Conservation (phyloP, 305 asterid genomes). For the Withania somnifera region DNA sequence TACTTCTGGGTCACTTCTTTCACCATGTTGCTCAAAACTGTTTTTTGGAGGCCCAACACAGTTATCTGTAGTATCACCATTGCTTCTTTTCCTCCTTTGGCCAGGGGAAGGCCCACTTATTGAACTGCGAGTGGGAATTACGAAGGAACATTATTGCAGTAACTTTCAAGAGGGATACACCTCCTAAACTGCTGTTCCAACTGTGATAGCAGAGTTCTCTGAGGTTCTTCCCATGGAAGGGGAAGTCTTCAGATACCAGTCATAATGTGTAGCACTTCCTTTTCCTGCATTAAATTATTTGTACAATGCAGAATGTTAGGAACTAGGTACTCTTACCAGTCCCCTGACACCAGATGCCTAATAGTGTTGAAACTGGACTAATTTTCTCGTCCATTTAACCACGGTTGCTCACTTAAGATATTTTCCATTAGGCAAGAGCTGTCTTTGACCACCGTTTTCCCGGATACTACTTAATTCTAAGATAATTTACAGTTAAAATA, state of each 20-base stretch:
- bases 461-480: not conserved
- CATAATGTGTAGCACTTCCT: not conserved
- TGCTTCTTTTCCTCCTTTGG: not conserved
- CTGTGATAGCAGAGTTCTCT: not conserved
- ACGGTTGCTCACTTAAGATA: not conserved
- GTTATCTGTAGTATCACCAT: not conserved
- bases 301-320: not conserved
- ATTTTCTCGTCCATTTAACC: not conserved
- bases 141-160: not conserved
- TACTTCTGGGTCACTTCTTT: not conserved
- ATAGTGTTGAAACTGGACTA: not conserved
- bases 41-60: not conserved
- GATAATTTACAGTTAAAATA: not conserved
- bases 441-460: not conserved
- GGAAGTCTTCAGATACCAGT: not conserved
- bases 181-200: not conserved
- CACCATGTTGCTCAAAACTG: not conserved
- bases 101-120: not conserved
- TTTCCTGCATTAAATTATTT: not conserved
- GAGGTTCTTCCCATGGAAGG: not conserved
- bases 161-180: not conserved
- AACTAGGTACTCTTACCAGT: not conserved
- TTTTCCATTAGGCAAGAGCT: not conserved
- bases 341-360: not conserved
- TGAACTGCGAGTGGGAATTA: not conserved